Evolutionary conservation across 208 protist species (phyloP).

Genomic region (Acanthamoeba healyi): DNA sequence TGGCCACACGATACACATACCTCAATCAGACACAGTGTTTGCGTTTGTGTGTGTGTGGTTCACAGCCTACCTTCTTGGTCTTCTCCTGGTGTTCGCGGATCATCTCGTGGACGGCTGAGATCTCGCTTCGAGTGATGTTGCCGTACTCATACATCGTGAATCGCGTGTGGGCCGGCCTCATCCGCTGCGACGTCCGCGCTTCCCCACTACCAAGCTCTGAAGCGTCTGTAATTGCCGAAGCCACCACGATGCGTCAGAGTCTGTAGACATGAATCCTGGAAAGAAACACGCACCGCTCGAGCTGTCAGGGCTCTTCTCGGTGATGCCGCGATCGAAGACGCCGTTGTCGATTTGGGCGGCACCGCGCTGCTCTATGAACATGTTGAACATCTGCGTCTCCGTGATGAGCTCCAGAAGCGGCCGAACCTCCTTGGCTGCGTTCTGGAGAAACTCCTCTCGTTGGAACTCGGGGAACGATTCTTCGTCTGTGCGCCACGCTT

Average conservation of each 20-base stretch:
- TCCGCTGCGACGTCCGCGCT: neutral
- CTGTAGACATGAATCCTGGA: neutral
- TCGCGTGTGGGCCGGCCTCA: constrained; percentile 68
- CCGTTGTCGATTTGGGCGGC: constrained; percentile 40
- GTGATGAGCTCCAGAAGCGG: constrained; percentile 73
- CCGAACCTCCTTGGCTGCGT: neutral
- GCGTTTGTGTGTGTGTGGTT: neutral
- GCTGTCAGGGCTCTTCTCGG: neutral
- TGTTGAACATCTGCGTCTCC: constrained; percentile 73
- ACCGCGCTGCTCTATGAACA: constrained; percentile 70
- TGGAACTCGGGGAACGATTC: constrained; percentile 11
- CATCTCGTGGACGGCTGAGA: constrained; percentile 70
- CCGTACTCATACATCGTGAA: constrained; percentile 77
- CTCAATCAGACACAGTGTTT: neutral
- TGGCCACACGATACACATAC: neutral
- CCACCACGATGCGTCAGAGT: neutral
- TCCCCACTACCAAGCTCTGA: neutral
- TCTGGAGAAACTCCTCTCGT: neutral
- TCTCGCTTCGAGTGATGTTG: constrained; percentile 71
- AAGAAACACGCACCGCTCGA: neutral
- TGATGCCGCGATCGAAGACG: constrained; percentile 46
- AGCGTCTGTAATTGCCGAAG: neutral
- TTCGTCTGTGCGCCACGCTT: neutral
- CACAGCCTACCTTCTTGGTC: constrained; percentile 14
- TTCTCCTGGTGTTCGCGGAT: neutral